Evolutionary conservation across 495 filamentous ascomycete species (phyloP).

Genomic region (Penicillium paxilli): DNA sequence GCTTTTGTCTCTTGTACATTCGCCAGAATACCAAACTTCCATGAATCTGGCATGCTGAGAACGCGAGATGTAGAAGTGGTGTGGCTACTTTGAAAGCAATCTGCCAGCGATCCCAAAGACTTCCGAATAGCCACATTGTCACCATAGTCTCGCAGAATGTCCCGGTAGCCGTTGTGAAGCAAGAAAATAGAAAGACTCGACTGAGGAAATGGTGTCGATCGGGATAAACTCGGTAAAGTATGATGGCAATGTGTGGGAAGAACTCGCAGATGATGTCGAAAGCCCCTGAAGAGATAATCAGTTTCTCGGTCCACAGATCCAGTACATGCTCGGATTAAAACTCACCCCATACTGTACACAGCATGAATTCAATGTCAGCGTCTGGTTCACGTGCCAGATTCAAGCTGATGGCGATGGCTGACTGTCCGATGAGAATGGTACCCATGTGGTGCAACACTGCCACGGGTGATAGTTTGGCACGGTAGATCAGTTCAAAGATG

Average conservation of each 20-base stretch:
- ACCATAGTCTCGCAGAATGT: slow-evolving; percentile 47
- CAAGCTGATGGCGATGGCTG: slow-evolving; percentile 46
- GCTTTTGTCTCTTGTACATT: slow-evolving; percentile 38
- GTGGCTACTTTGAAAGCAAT: slow-evolving; percentile 51
- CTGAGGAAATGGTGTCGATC: slow-evolving; percentile 39
- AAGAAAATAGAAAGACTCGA: slow-evolving; percentile 40
- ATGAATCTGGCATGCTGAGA: slow-evolving; percentile 45
- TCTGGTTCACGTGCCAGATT: slow-evolving; percentile 37
- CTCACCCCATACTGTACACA: slow-evolving; percentile 52
- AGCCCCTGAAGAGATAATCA: slow-evolving; percentile 29
- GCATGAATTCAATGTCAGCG: slow-evolving; percentile 48
- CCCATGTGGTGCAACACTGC: slow-evolving; percentile 47
- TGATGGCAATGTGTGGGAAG: slow-evolving; percentile 50
- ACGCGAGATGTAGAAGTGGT: slow-evolving; percentile 46
- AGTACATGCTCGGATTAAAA: no score
- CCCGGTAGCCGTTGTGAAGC: slow-evolving; percentile 40
- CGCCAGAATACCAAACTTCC: slow-evolving; percentile 44
- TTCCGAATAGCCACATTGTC: slow-evolving; percentile 50
- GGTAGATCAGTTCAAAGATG: slow-evolving; percentile 49
- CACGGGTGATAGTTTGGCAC: slow-evolving; percentile 41
- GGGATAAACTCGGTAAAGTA: slow-evolving; percentile 47
- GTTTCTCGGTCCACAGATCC: background rate
- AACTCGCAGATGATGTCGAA: slow-evolving; percentile 53
- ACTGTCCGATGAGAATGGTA: slow-evolving; percentile 48
- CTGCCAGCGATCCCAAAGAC: slow-evolving; percentile 45